A percentile compares a stretch with the other conserved stretches of the same genome.
phyloP scores from a whole-genome alignment of 2,329 filamentous ascomycete species.

The Calonectria pauciramosa region DNA sequence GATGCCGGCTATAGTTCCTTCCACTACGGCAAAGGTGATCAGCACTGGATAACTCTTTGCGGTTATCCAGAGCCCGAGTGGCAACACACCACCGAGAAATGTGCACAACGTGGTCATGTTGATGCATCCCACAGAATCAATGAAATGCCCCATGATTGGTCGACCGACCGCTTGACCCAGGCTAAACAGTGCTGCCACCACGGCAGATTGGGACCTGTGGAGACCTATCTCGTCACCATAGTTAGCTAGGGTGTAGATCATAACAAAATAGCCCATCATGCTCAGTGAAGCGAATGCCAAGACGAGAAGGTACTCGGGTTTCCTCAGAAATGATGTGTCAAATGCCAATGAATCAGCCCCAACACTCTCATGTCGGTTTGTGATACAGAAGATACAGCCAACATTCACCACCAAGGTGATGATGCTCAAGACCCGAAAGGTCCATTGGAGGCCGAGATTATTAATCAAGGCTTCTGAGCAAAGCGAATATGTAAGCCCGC shows the following conservation, averaged over 20 bases:
- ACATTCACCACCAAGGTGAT: conserved; percentile 74
- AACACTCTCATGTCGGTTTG: conserved; percentile 79
- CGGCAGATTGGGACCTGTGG: conserved; percentile 74
- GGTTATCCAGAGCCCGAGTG: conserved; percentile 82
- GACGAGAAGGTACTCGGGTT: conserved; percentile 73
- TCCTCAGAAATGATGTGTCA: conserved; percentile 72
- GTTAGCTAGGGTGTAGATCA: conserved; percentile 81
- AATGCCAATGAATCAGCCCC: conserved; percentile 77
- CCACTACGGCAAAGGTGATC: conserved; percentile 79
- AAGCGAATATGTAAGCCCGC: conserved; percentile 78
- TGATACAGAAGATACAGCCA: conserved; percentile 72
- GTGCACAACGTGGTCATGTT: conserved; percentile 79
- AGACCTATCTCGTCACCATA: conserved; percentile 80
- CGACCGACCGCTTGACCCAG: conserved; percentile 75
- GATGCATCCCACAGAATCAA: conserved; percentile 77
- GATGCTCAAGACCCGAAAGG: conserved; percentile 75
- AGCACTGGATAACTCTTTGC: conserved; percentile 74
- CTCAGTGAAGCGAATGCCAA: conserved; percentile 78
- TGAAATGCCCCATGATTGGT: conserved; percentile 79
- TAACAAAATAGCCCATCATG: conserved; percentile 80
- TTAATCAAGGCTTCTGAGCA: conserved; percentile 77
- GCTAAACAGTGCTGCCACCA: conserved; percentile 82
- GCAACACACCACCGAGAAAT: conserved; percentile 73
- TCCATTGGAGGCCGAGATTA: conserved; percentile 74
- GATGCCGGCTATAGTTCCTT: conserved; percentile 78